Conservation (phyloP, 1,284 basidiomycete genomes). For the Ceratobasidium sp. region DNA sequence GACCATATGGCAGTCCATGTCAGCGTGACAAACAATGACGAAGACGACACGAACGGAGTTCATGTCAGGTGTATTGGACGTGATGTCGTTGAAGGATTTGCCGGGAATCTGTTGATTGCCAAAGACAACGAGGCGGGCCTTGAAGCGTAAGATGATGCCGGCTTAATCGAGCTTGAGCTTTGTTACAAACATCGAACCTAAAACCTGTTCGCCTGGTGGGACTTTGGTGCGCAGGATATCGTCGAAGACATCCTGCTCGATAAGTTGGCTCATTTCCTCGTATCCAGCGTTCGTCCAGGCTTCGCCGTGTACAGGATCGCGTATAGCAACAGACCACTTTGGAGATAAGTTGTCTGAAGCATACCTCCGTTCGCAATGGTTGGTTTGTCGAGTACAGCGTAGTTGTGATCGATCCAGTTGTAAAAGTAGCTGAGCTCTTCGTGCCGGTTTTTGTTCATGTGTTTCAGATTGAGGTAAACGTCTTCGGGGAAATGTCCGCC, state of each 20-base stretch:
- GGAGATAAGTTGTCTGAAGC: background rate
- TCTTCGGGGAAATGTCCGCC: background rate
- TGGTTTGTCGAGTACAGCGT: background rate
- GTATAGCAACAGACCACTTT: background rate
- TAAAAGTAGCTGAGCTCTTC: background rate
- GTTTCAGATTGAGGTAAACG: background rate
- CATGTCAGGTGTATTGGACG: constrained; percentile 5
- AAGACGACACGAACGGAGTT: constrained; percentile 1
- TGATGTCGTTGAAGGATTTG: constrained; percentile 1
- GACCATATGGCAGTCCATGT: constrained; percentile 11
- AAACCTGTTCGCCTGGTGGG: background rate
- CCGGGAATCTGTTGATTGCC: constrained; percentile 13
- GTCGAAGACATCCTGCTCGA: constrained; percentile 1
- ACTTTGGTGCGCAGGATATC: background rate
- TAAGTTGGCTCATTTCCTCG: background rate
- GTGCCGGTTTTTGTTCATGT: background rate
- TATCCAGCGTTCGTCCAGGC: background rate
- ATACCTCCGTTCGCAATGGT: background rate
- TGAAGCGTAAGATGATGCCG: background rate
- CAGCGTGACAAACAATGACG: background rate
- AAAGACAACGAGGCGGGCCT: background rate
- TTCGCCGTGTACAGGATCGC: constrained; percentile 6
- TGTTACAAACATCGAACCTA: background rate
- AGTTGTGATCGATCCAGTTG: constrained; percentile 5
- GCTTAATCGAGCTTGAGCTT: constrained; percentile 2